Evolutionary conservation across 495 filamentous ascomycete species (phyloP).

Genomic region (Hypoxylon crocopeplum): DNA sequence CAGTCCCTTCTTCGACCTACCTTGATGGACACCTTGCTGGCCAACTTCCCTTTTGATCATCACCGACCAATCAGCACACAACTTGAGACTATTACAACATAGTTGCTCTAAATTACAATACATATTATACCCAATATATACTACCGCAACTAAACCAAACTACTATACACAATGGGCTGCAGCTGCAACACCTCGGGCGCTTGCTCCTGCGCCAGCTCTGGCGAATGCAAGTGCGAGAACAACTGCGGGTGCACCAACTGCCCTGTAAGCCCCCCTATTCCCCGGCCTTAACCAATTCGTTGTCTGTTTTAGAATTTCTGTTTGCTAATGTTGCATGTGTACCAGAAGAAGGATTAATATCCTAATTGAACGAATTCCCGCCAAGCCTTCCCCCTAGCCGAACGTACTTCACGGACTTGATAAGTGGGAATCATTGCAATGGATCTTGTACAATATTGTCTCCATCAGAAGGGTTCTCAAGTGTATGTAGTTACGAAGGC

Average conservation of each 20-base stretch:
- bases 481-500: no score
- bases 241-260: slow-evolving; percentile 42
- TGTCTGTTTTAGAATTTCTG: no score
- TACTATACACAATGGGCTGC: slow-evolving; percentile 31
- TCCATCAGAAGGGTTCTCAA: no score
- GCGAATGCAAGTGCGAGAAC: slow-evolving; percentile 36
- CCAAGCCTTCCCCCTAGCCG: no score
- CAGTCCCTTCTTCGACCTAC: slow-evolving; percentile 9
- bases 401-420: no score
- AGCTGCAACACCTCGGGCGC: slow-evolving; percentile 36
- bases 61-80: slow-evolving; percentile 33
- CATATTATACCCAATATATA: not conserved
- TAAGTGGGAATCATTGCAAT: no score
- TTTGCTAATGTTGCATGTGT: no score
- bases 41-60: slow-evolving; percentile 19
- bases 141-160: not conserved
- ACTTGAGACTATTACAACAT: slow-evolving; percentile 30
- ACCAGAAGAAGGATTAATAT: slow-evolving; percentile 29
- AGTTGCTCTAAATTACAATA: slow-evolving; percentile 18
- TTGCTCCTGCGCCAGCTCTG: slow-evolving; percentile 36
- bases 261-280: slow-evolving; percentile 27
- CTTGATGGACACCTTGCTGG: slow-evolving; percentile 30
- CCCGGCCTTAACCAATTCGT: slow-evolving; percentile 6
- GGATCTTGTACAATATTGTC: no score
- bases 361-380: not conserved